Conservation (phyloP, 2,329 filamentous ascomycete species). For the Penicillium aurantiogriseum region DNA sequence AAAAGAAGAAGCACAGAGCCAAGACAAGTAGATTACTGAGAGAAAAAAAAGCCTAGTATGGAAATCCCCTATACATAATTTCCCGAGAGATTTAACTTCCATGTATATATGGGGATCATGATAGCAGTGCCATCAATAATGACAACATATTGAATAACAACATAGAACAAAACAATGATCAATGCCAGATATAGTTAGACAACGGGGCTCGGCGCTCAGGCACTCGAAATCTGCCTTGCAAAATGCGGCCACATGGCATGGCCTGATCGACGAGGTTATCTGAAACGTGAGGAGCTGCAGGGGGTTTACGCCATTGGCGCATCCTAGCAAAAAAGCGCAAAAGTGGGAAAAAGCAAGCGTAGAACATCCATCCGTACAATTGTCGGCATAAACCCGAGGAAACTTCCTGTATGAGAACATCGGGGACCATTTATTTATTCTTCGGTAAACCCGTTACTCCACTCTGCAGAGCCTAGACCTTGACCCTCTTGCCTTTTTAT, state of each 20-base stretch:
- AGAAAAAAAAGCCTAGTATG: background rate
- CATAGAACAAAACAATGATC: background rate
- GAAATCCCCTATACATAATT: background rate
- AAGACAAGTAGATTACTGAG: background rate
- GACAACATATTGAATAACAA: background rate
- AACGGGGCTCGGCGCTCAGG: slow-evolving; percentile 1
- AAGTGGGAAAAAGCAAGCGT: background rate
- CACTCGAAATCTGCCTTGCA: slow-evolving; percentile 8
- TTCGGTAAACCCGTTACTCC: background rate
- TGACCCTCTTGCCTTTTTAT: background rate
- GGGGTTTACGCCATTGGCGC: background rate
- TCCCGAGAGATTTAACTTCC: background rate
- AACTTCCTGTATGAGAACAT: background rate
- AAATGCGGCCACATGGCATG: slow-evolving; percentile 13
- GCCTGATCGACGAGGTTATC: slow-evolving; percentile 8
- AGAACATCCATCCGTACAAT: background rate
- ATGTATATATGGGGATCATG: background rate
- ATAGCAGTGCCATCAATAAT: background rate
- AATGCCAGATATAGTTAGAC: background rate
- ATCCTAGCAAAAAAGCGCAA: background rate
- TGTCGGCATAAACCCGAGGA: background rate
- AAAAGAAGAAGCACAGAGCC: background rate
- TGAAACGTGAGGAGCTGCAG: slow-evolving; percentile 5
- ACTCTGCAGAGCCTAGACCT: background rate
- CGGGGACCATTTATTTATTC: background rate